Base-by-base conservation (phyloP, 1,139 yeast species). In the Pichia sp. region DNA sequence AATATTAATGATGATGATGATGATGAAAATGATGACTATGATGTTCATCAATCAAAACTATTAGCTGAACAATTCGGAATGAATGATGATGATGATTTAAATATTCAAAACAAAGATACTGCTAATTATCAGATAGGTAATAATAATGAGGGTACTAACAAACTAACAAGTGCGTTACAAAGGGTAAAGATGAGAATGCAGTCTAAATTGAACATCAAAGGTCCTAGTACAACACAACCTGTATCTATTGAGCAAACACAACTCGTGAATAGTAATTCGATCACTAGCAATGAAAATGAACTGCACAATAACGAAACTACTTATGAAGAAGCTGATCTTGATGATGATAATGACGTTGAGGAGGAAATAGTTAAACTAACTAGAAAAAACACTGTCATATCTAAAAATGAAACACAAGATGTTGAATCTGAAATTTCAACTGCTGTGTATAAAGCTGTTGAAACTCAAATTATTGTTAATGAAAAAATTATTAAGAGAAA, bases 1-100 rank as follows among this genome's bases (percentile, higher is more conserved):
- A 5, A 23, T 11, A 15, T 26, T 20, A 24, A 26, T 15, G n/a
- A 40, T 25, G 16, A 13, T 25, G 23, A 40, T n/a, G 23, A 43
- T 23, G 44, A 29, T 13, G 43, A 43, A 12, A 29, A 46, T 23
- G 52, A 49, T 34, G 46, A 45, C 16, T 49, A 49, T 40, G 44
- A 44, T 20, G 13, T 42, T 5, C 53, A 48, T 32, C 51, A 48
- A 16, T 46, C 47, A 4, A 48, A 37, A 36, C 7, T 42, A 8
- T 18, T 43, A n/a, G 43, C 44, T 4, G 35, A 51, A 34, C 54
- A 49, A 27, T 43, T 41, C 38, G 51, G 36, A 26, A 35, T 46
- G 11, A 23, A 34, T 5, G 42, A 41, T 25, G 46, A 49, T 22
- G 45, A 30, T 7, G 23, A 39, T 18, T 6, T 9, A 5, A 12